A percentile compares a stretch with the other conserved stretches of the same genome.
Evolutionary conservation across 176 grass and related monocot genomes (phyloP).

Genomic region (Aechmea fasciata): DNA sequence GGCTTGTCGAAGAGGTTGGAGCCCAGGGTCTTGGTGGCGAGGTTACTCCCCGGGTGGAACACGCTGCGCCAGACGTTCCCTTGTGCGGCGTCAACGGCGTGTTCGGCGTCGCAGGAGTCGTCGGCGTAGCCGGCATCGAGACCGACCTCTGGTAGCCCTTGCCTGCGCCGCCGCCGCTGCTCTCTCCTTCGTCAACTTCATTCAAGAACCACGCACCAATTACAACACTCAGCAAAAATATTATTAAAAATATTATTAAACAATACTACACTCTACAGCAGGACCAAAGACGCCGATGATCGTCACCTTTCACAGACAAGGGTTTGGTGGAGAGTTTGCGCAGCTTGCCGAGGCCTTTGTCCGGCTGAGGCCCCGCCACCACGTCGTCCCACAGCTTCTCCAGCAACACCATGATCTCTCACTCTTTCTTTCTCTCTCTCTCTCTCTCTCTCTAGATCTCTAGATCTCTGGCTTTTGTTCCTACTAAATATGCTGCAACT

Average conservation of each 20-base stretch:
- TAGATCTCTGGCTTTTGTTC: too few species aligned
- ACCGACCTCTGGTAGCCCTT: constrained; percentile 32
- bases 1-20: constrained; percentile 81
- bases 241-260: background rate
- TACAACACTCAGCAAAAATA: background rate
- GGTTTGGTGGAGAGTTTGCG: constrained; percentile 32
- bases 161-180: background rate
- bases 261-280: background rate
- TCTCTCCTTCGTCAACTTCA: constrained; percentile 22
- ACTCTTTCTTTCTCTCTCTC: too few species aligned
- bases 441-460: too few species aligned
- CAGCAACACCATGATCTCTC: constrained; percentile 22
- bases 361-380: constrained; percentile 70
- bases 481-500: background rate
- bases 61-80: constrained; percentile 90
- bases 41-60: constrained; percentile 94
- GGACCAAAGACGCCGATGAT: background rate
- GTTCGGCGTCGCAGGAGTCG: constrained; percentile 57
- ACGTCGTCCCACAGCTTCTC: constrained; percentile 97
- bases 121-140: constrained; percentile 40
- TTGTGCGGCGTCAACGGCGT: constrained; percentile 45
- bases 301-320: background rate
- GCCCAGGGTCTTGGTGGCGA: constrained; percentile 60
- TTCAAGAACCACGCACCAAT: background rate
- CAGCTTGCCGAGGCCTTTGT: constrained; percentile 75